These are phyloP conservation scores for Pythium brachiatum DNA, from an alignment of 352 stramenopile species.

Conservation along the genomic window DNA sequence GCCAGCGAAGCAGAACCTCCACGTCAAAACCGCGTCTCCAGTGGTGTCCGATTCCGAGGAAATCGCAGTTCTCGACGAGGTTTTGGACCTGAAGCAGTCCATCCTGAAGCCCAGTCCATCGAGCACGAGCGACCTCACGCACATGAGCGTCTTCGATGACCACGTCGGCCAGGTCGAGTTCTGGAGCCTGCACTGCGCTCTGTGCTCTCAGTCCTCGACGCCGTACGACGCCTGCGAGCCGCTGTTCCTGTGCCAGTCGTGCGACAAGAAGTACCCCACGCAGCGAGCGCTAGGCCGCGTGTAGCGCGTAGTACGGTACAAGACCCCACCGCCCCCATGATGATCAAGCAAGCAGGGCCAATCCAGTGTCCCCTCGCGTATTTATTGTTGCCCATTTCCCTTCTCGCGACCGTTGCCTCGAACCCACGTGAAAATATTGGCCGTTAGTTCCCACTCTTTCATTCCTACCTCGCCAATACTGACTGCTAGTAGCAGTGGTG, in stretches of 20 bases:
- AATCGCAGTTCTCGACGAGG: neutral
- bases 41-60: neutral
- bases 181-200: conserved; percentile 53
- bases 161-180: conserved; percentile 25
- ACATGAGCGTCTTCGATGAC: conserved; percentile 35
- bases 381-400: conserved; percentile 13
- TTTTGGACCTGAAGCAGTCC: conserved; percentile 1
- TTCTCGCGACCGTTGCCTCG: conserved; percentile 3
- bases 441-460: neutral
- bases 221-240: conserved; percentile 42
- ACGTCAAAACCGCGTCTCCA: conserved; percentile 22
- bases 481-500: too few species aligned
- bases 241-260: conserved; percentile 65
- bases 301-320: conserved; percentile 18
- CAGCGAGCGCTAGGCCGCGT: conserved; percentile 58
- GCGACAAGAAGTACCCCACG: conserved; percentile 82
- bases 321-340: neutral
- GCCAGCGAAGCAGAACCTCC: conserved; percentile 6
- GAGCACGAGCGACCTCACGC: conserved; percentile 46
- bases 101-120: conserved; percentile 51
- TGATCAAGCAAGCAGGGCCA: neutral
- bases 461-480: too few species aligned
- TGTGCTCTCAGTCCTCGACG: conserved; percentile 51
- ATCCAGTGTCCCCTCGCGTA: neutral
- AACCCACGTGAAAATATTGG: conserved; percentile 1